Percentiles rank a stretch among this genome's conserved stretches.
phyloP scores from a whole-genome alignment of 768 basidiomycete species.

The Agaricus blazei region DNA sequence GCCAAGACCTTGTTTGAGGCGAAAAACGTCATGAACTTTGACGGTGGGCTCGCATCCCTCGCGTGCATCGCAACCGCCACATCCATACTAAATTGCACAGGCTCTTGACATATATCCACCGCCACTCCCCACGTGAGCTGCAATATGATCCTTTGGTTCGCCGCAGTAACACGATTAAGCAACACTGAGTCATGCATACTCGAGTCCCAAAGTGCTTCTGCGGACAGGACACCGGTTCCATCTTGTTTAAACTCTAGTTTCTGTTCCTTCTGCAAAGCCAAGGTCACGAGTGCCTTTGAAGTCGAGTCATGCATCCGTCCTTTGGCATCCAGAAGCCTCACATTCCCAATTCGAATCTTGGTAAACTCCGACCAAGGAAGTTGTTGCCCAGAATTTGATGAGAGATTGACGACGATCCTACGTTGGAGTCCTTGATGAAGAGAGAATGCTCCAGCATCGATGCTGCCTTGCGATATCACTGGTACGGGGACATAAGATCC shows the following conservation, averaged over 20 bases:
- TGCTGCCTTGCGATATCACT: conserved; percentile 65
- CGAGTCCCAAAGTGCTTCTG: conserved; percentile 87
- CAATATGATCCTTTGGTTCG: conserved; percentile 74
- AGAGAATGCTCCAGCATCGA: conserved; percentile 83
- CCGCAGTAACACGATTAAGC: conserved; percentile 79
- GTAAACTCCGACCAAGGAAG: conserved; percentile 83
- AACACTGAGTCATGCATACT: conserved; percentile 83
- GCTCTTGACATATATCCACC: conserved; percentile 80
- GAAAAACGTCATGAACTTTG: conserved; percentile 70
- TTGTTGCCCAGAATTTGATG: conserved; percentile 85
- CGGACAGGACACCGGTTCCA: conserved; percentile 69
- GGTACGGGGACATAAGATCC: conserved; percentile 83
- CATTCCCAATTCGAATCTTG: conserved; percentile 73
- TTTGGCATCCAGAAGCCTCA: conserved; percentile 80
- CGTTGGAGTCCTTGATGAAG: conserved; percentile 94
- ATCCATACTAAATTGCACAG: conserved; percentile 87
- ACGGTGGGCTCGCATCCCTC: conserved; percentile 82
- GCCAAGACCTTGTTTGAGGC: conserved; percentile 71
- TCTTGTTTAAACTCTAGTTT: conserved; percentile 73
- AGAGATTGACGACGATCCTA: conserved; percentile 67
- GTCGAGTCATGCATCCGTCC: conserved; percentile 77
- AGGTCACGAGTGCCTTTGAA: conserved; percentile 63
- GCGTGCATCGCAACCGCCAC: conserved; percentile 78
- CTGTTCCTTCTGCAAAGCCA: conserved; percentile 73
- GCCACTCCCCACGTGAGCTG: conserved; percentile 75